Conservation (phyloP, 2,329 filamentous ascomycete genomes). For the Cytospora mali region DNA sequence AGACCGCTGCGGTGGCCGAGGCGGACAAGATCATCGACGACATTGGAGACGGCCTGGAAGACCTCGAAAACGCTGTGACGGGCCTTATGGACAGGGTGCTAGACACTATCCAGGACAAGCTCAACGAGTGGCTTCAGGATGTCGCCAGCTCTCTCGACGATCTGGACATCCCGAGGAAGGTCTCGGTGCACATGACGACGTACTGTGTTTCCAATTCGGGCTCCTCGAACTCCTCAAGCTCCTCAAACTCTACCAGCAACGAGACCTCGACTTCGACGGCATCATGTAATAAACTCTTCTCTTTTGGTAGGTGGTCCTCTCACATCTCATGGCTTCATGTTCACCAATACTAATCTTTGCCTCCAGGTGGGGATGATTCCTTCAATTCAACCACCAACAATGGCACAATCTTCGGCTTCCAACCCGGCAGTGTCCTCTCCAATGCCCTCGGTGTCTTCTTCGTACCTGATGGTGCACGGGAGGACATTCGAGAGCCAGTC, state of each 20-base stretch:
- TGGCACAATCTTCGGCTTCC: slow-evolving; percentile 27
- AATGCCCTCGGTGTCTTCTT: slow-evolving; percentile 27
- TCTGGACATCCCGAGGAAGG: slow-evolving; percentile 18
- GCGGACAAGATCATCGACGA: slow-evolving; percentile 26
- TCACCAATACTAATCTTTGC: background rate
- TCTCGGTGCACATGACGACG: slow-evolving; percentile 28
- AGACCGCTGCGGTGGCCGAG: slow-evolving; percentile 19
- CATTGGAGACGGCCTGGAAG: slow-evolving; percentile 24
- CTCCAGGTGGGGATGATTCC: slow-evolving; percentile 1
- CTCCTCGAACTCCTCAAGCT: slow-evolving; percentile 4
- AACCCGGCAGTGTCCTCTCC: slow-evolving; percentile 22
- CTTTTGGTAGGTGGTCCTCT: slow-evolving; percentile 6
- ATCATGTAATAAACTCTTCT: slow-evolving; percentile 23
- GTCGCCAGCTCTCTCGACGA: slow-evolving; percentile 21
- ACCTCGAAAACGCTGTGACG: slow-evolving; percentile 21
- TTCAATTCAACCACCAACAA: slow-evolving; percentile 23
- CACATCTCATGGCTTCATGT: background rate
- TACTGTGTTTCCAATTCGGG: slow-evolving; percentile 18
- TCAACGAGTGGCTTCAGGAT: slow-evolving; percentile 27
- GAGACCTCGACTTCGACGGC: background rate
- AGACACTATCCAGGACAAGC: slow-evolving; percentile 24
- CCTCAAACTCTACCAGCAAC: slow-evolving; percentile 12
- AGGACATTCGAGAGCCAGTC: slow-evolving; percentile 21
- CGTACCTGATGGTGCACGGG: slow-evolving; percentile 21
- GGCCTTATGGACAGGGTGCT: slow-evolving; percentile 28